Evolutionary conservation across 805 yeast genomes (phyloP), one percentile per base, ranked within the genome.

Genomic region (Saccharomycopsis fodiens): DNA sequence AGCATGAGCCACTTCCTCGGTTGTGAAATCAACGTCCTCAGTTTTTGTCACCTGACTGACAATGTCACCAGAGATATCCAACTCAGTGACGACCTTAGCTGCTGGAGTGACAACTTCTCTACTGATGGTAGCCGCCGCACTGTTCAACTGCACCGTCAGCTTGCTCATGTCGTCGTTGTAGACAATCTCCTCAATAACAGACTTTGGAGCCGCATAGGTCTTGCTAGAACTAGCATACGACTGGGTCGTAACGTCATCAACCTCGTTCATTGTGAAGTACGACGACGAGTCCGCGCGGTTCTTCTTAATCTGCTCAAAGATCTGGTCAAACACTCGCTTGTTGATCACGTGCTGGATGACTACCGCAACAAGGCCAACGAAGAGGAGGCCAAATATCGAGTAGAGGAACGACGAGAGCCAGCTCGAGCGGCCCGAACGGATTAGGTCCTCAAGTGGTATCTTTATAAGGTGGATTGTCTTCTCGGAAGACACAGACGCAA

Each of bases 401-500:
- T 67, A 56, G 41, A 69, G 55, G 46, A 61, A 57, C 60, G 59
- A 69, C 55, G 17, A 67, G 41, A 8, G 66, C 52, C 17, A 66
- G 64, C 36, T 69, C 42, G 35, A 59, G 10, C 44, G 42, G 2
- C 44, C 40, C 12, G 45, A 37, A 17, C 20, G 31, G 12, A 49
- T 5, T 76, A 69, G 45, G 61, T 64, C 4, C 19, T 69, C 70
- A 20, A 61, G 64, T 3, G 93, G 89, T 17, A 86, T 60, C 46
- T 67, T 69, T 47, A 80, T 63, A 6, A 86, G 77, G 54, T 73
- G 77, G 23, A 87, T 73, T 1, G 86, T 72, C 50, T 82, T 80
- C 2, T 93, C 85, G 1, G 89, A 94, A 29, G 91, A 81, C 0
- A 78, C 81, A 19, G 86, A 74, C 2, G 86, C 91, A 41, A 86